phyloP scores from a whole-genome alignment of 805 yeast species.

The Debaryomyces castellii region DNA sequence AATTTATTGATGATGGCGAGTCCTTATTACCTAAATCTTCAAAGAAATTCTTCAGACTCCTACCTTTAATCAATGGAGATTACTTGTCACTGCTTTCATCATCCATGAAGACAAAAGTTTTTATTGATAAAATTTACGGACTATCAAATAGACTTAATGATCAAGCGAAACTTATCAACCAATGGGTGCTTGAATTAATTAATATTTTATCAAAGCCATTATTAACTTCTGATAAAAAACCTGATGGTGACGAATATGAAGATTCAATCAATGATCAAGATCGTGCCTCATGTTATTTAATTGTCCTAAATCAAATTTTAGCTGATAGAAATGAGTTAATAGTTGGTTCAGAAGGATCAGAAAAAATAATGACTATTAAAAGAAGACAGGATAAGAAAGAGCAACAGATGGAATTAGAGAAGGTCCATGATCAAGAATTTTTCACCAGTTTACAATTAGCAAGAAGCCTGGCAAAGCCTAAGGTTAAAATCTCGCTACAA shows the following conservation, averaged over 20 bases:
- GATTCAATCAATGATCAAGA: slow-evolving; percentile 76
- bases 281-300: slow-evolving; percentile 57
- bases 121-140: slow-evolving; percentile 17
- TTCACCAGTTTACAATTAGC: slow-evolving; percentile 21
- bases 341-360: slow-evolving; percentile 31
- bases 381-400: slow-evolving; percentile 18
- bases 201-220: slow-evolving; percentile 49
- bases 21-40: slow-evolving; percentile 32
- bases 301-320: slow-evolving; percentile 41
- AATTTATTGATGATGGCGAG: slow-evolving; percentile 29
- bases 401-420: slow-evolving; percentile 21
- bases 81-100: slow-evolving; percentile 14
- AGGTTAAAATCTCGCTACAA: slow-evolving; percentile 30
- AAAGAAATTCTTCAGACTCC: slow-evolving; percentile 26
- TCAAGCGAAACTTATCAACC: slow-evolving; percentile 52
- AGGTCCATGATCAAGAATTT: slow-evolving; percentile 25
- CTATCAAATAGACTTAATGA: slow-evolving; percentile 40
- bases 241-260: slow-evolving; percentile 78
- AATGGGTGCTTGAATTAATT: slow-evolving; percentile 48
- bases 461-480: slow-evolving; percentile 26
- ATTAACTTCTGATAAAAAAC: slow-evolving; percentile 43
- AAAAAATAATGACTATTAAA: slow-evolving; percentile 14
- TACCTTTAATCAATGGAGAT: slow-evolving; percentile 27
- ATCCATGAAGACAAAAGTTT: slow-evolving; percentile 18
- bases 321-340: slow-evolving; percentile 41